Evolutionary conservation across 1,284 basidiomycete genomes (phyloP).

Genomic region (Naganishia sp.): DNA sequence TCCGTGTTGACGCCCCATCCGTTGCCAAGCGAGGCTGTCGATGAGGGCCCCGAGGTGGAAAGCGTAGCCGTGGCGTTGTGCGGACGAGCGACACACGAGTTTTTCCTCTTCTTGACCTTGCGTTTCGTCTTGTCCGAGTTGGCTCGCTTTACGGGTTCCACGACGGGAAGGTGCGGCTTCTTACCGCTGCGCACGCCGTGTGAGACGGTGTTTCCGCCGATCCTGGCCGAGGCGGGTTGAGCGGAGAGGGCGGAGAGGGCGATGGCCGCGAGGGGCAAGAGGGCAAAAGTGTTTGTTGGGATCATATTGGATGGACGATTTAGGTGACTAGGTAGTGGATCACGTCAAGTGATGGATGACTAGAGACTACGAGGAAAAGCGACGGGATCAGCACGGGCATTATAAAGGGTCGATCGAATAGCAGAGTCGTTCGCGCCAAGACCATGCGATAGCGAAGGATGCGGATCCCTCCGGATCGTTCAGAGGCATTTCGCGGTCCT

Average conservation of each 20-base stretch:
- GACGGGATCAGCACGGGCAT: neutral
- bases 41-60: conserved; percentile 32
- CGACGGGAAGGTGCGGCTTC: conserved; percentile 29
- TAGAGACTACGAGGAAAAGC: neutral
- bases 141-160: conserved; percentile 20
- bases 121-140: conserved; percentile 30
- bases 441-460: neutral
- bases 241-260: conserved; percentile 21
- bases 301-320: conserved; percentile 10
- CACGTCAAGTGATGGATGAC: conserved; percentile 26
- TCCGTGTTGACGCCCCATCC: conserved; percentile 33
- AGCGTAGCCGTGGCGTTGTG: conserved; percentile 17
- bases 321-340: conserved; percentile 4
- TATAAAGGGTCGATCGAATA: neutral
- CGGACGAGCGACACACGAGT: conserved; percentile 29
- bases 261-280: conserved; percentile 21
- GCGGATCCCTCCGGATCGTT: neutral
- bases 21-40: conserved; percentile 27
- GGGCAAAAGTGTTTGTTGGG: conserved; percentile 28
- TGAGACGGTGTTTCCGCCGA: conserved; percentile 12
- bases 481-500: neutral
- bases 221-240: conserved; percentile 9
- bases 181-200: conserved; percentile 21
- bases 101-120: conserved; percentile 36
- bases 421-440: neutral